phyloP scores from a whole-genome alignment of 768 basidiomycete species.

The Rhizopogon sp. region DNA sequence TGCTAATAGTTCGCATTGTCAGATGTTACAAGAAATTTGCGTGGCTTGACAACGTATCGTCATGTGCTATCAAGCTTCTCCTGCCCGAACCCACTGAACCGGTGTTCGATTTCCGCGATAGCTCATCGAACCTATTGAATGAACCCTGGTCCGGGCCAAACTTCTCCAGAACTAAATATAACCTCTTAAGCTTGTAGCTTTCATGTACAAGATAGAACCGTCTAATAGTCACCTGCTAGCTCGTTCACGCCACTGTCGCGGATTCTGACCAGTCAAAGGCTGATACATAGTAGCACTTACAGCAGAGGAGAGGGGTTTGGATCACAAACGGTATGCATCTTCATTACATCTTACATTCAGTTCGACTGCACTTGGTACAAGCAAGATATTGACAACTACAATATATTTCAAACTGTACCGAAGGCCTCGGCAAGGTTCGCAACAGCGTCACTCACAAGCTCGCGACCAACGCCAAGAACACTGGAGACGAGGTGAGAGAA shows the following conservation, averaged over 20 bases:
- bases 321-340: not conserved
- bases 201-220: not conserved
- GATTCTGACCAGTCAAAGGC: too few species aligned
- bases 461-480: constrained; percentile 31
- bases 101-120: too few species aligned
- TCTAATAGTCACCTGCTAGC: not conserved
- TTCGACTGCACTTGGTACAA: not conserved
- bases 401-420: constrained; percentile 8
- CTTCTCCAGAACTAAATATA: not conserved
- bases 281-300: not conserved
- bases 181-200: not conserved
- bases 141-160: not conserved
- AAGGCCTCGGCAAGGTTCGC: constrained; percentile 29
- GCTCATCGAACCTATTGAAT: too few species aligned
- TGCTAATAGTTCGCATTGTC: too few species aligned
- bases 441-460: constrained; percentile 34
- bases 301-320: too few species aligned
- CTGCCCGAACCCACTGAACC: too few species aligned
- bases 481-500: constrained; percentile 21
- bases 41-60: not conserved
- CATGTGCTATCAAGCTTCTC: too few species aligned
- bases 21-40: too few species aligned
- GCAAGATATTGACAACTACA: not conserved
- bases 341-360: not conserved
- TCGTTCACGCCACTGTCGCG: not conserved